Base-by-base conservation (phyloP, 2,329 filamentous ascomycete species). In the Colletotrichum liaoningense region DNA sequence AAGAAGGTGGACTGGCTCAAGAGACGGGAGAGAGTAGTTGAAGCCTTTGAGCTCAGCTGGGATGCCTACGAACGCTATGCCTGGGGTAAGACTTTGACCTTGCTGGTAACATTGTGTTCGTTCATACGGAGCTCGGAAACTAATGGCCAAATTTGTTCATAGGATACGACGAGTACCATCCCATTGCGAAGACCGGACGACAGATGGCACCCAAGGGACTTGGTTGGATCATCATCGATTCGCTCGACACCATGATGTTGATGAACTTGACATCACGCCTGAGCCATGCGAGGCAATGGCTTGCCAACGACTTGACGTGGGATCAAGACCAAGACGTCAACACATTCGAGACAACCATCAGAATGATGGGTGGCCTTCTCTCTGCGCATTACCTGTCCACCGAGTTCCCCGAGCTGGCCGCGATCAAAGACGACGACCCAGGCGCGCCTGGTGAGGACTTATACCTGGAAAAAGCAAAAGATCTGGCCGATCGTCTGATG, bases 221-320 rank as follows among this genome's bases (percentile, higher is more conserved):
- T 83, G 97, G 97, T 35, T 99, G 97, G 97, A 98, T 98, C 79
- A 98, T 99, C 75, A 93, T 99, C 70, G 97, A 99, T 84, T 92
- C 96, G 14, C 86, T 99, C 75, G 97, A 99, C 83, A 99, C 97
- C 1, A 90, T 98, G 88, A 99, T 99, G 86, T 87, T 99, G 74
- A 99, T 99, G 97, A 98, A 98, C 82, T 88, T 98, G 76, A 98
- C 96, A 16, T 93, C 91, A 38, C 92, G 95, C 74, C 88, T 99
- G 52, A 89, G 92, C 49, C 92, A 97, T 79, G 96, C 97, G 33
- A 89, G 96, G 69, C 90, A 97, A 80, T 99, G 97, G 97, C 91
- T 99, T 60, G 88, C 94, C 1, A 92, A 91, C 5, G 92, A 92
- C 8, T 84, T 98, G 75, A 92, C 92, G 12, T 98, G 97, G 84